Evolutionary conservation across 2,329 filamentous ascomycete species (phyloP).

Genomic region (Aureobasidium leucospermi): DNA sequence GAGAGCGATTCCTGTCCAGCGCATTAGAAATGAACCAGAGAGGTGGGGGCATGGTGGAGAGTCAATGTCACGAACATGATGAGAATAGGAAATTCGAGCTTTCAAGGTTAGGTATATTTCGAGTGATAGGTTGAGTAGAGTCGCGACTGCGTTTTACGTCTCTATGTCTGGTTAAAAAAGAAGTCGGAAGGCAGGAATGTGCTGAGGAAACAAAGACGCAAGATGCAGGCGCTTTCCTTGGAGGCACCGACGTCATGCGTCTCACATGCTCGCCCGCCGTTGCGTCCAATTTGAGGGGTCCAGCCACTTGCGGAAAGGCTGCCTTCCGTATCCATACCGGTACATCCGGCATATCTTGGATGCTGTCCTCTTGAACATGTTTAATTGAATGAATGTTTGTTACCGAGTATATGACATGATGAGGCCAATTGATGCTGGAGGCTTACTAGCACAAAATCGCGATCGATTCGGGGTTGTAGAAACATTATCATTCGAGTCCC

Average conservation of each 20-base stretch:
- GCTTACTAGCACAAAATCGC: background rate
- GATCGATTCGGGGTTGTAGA: background rate
- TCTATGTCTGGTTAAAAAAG: background rate
- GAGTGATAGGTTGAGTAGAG: background rate
- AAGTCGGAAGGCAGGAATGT: background rate
- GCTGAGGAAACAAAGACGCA: background rate
- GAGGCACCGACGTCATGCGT: constrained; percentile 5
- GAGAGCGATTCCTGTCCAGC: constrained; percentile 44
- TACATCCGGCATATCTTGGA: constrained; percentile 17
- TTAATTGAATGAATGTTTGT: background rate
- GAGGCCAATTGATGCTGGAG: background rate
- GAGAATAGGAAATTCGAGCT: background rate
- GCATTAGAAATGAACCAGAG: constrained; percentile 1
- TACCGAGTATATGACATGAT: background rate
- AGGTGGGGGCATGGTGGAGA: background rate
- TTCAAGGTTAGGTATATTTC: background rate
- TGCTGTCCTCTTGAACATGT: too few species aligned
- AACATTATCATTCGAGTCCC: background rate
- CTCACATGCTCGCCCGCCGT: constrained; percentile 7
- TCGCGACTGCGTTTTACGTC: constrained; percentile 3
- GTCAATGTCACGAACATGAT: constrained; percentile 4
- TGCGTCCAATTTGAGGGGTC: constrained; percentile 3
- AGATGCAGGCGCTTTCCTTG: background rate
- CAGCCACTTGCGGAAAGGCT: constrained; percentile 3
- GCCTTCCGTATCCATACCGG: constrained; percentile 21